Conservation (phyloP, 768 basidiomycete species). For the Kwoniella mangroviensis region DNA sequence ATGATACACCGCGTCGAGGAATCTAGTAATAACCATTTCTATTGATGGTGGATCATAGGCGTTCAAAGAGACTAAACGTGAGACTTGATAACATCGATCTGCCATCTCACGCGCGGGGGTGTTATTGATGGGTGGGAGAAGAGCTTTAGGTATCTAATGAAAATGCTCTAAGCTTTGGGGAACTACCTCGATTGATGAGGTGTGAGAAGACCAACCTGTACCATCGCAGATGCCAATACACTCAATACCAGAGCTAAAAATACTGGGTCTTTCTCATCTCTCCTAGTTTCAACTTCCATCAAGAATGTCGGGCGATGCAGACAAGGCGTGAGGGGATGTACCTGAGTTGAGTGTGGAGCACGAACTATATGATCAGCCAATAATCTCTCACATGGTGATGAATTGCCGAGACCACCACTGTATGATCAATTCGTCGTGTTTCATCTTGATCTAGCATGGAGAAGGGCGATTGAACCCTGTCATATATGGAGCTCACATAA, state of each 20-base stretch:
- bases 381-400: background rate
- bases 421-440: background rate
- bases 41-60: conserved; percentile 16
- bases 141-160: conserved; percentile 15
- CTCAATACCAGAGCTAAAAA: conserved; percentile 59
- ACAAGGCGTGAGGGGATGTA: conserved; percentile 89
- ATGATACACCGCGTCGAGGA: conserved; percentile 9
- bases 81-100: conserved; percentile 9
- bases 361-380: background rate
- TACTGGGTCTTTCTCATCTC: conserved; percentile 66
- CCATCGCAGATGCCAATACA: conserved; percentile 77
- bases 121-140: conserved; percentile 7
- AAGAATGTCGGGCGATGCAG: conserved; percentile 90
- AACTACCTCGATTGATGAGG: background rate
- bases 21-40: conserved; percentile 13
- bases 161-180: too few relatives aligned
- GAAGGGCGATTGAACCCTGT: background rate
- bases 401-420: background rate
- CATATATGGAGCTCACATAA: conserved; percentile 31
- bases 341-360: conserved; percentile 49
- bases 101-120: conserved; percentile 11
- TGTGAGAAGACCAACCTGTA: conserved; percentile 66
- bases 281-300: conserved; percentile 74
- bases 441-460: background rate
- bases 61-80: conserved; percentile 6